Evolutionary conservation across 495 filamentous ascomycete genomes (phyloP).

Genomic region (Aspergillus asperescens): DNA sequence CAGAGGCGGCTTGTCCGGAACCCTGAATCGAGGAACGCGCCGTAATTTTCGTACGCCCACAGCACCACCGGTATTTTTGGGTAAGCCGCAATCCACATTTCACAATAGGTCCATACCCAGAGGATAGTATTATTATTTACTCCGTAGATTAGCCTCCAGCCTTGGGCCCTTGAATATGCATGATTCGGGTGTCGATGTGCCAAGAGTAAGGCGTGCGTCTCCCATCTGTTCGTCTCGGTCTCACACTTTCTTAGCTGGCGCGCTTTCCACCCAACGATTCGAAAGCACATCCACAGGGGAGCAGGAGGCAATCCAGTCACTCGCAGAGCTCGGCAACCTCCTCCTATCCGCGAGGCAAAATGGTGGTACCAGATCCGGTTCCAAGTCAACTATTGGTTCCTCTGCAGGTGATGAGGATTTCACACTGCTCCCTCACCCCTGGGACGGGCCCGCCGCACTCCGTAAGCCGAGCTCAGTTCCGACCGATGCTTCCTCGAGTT

Average conservation of each 20-base stretch:
- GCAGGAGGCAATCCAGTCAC: slow-evolving; percentile 18
- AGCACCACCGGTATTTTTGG: not conserved
- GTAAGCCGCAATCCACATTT: too few species aligned
- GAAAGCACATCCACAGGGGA: slow-evolving; percentile 11
- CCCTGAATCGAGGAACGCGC: not conserved
- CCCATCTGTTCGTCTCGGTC: not conserved
- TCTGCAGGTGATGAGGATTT: not conserved
- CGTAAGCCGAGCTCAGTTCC: not conserved
- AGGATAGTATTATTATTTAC: too few species aligned
- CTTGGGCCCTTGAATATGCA: too few species aligned
- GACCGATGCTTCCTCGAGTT: too few species aligned
- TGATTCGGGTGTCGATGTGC: not conserved
- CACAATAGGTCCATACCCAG: too few species aligned
- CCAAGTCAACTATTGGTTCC: slow-evolving; percentile 1
- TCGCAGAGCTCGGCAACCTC: not conserved
- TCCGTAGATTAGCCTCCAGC: too few species aligned
- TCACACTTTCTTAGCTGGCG: slow-evolving; percentile 8
- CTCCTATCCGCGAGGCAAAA: slow-evolving; percentile 1
- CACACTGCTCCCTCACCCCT: not conserved
- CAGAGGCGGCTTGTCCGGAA: slow-evolving; percentile 2
- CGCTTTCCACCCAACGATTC: slow-evolving; percentile 8
- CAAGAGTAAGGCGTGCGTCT: not conserved
- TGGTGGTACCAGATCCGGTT: slow-evolving; percentile 1
- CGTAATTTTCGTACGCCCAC: not conserved
- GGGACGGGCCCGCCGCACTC: too few species aligned